Conservation (phyloP, 208 protist genomes). For the Trypanosoma grayi region DNA sequence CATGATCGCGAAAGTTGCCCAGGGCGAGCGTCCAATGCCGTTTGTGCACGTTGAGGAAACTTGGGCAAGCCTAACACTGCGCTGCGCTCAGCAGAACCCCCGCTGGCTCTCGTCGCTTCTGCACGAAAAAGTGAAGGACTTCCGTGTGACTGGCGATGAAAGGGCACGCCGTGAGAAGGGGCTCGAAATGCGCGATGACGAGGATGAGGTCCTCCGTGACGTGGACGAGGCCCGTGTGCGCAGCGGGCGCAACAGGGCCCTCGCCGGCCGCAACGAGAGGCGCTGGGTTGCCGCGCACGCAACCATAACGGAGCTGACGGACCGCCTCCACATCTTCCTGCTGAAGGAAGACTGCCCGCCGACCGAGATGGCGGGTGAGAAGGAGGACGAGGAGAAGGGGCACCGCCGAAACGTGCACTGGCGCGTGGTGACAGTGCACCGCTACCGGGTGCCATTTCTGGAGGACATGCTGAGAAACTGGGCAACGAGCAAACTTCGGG, state of each 20-base stretch:
- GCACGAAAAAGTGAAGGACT: constrained; percentile 8
- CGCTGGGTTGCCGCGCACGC: not conserved
- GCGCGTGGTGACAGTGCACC: constrained; percentile 58
- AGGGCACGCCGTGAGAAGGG: not conserved
- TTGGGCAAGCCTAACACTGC: constrained; percentile 45
- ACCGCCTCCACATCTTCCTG: constrained; percentile 45
- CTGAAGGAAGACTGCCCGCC: constrained; percentile 19
- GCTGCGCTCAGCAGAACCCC: constrained; percentile 20
- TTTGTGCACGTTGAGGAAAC: constrained; percentile 40
- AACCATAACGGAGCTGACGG: constrained; percentile 38
- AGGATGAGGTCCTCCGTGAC: not conserved
- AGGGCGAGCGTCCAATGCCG: constrained; percentile 33
- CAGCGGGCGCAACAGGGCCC: not conserved
- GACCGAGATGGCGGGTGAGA: constrained; percentile 11
- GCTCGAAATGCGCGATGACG: not conserved
- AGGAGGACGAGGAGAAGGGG: not conserved
- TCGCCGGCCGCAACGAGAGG: not conserved
- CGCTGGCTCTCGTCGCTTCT: constrained; percentile 11
- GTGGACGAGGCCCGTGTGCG: constrained; percentile 2
- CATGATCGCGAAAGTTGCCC: constrained; percentile 31
- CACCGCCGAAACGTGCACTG: constrained; percentile 20
- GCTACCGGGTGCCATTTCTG: constrained; percentile 41
- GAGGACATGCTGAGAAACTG: constrained; percentile 38
- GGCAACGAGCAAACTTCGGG: constrained; percentile 21
- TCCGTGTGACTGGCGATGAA: not conserved